These are phyloP conservation scores for Chenopodium album DNA, from an alignment of 148 eudicot genomes.

Conservation along the genomic window DNA sequence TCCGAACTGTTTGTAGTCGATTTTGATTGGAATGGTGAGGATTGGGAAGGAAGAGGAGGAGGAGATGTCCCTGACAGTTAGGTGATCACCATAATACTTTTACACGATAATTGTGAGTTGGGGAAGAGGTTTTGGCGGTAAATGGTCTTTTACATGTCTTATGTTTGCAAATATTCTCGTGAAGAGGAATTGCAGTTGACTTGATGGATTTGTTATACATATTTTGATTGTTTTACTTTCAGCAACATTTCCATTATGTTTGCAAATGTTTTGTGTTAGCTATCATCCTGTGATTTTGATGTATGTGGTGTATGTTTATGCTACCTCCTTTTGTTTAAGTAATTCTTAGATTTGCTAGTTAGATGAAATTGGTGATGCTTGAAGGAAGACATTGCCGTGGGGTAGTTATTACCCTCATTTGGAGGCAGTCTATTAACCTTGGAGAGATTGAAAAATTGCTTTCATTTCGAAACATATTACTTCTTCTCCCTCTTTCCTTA, in stretches of 20 bases:
- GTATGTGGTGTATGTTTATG: too few relatives aligned
- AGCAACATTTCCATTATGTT: too few relatives aligned
- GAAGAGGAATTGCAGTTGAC: not conserved
- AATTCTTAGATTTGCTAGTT: not conserved
- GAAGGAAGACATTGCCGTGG: not conserved
- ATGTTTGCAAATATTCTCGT: not conserved
- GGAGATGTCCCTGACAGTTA: not conserved
- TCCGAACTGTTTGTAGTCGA: not conserved
- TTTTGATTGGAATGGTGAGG: not conserved
- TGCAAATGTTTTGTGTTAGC: too few relatives aligned
- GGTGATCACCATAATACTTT: not conserved
- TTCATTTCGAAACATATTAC: not conserved
- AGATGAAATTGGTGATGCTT: not conserved
- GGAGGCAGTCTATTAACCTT: not conserved
- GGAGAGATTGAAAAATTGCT: not conserved
- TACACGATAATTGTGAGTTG: too few relatives aligned
- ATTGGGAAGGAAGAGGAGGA: not conserved
- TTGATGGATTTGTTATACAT: not conserved
- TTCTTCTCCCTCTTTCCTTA: not conserved
- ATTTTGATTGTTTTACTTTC: too few relatives aligned
- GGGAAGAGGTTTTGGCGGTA: too few relatives aligned
- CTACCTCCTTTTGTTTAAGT: too few relatives aligned
- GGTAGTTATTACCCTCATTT: not conserved
- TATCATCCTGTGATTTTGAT: too few relatives aligned
- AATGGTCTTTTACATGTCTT: not conserved